A percentile compares a stretch with the other conserved stretches of the same genome.
Conservation (phyloP, 352 stramenopile species). For the Globisporangium abappressorium region DNA sequence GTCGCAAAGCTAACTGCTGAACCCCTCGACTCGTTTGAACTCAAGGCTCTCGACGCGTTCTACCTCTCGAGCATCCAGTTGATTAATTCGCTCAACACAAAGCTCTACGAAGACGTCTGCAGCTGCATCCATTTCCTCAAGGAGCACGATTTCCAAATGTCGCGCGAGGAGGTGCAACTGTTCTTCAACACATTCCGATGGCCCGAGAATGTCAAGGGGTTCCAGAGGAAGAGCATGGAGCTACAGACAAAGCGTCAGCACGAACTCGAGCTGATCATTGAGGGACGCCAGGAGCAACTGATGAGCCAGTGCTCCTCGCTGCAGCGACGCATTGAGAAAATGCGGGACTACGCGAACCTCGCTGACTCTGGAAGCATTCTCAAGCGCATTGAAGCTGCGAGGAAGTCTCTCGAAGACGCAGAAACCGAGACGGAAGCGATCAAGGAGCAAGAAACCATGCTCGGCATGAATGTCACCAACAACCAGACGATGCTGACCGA, state of each 20-base stretch:
- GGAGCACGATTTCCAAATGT: conserved; percentile 83
- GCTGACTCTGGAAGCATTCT: conserved; percentile 75
- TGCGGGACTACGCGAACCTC: conserved; percentile 86
- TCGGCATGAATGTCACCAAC: conserved; percentile 83
- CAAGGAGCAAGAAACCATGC: conserved; percentile 84
- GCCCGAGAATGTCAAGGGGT: conserved; percentile 90
- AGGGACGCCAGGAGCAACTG: conserved; percentile 88
- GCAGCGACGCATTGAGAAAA: conserved; percentile 88
- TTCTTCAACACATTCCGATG: conserved; percentile 90
- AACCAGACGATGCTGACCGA: conserved; percentile 73
- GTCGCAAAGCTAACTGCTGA: conserved; percentile 85
- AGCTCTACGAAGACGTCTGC: conserved; percentile 78
- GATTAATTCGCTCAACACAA: conserved; percentile 67
- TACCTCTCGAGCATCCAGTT: conserved; percentile 70
- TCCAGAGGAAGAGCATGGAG: conserved; percentile 90
- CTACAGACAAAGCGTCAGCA: conserved; percentile 87
- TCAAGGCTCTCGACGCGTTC: conserved; percentile 87
- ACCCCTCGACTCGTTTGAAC: conserved; percentile 87
- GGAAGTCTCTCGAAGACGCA: conserved; percentile 79
- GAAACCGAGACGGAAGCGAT: conserved; percentile 83
- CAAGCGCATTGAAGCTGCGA: conserved; percentile 74
- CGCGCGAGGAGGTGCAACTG: conserved; percentile 87
- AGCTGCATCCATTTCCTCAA: conserved; percentile 86
- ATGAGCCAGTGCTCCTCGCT: conserved; percentile 70
- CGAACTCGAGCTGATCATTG: conserved; percentile 87